A percentile compares a stretch with the other conserved stretches of the same genome.
phyloP scores from a whole-genome alignment of 73 alveolate genomes.

The Symbiodinium pilosum region DNA sequence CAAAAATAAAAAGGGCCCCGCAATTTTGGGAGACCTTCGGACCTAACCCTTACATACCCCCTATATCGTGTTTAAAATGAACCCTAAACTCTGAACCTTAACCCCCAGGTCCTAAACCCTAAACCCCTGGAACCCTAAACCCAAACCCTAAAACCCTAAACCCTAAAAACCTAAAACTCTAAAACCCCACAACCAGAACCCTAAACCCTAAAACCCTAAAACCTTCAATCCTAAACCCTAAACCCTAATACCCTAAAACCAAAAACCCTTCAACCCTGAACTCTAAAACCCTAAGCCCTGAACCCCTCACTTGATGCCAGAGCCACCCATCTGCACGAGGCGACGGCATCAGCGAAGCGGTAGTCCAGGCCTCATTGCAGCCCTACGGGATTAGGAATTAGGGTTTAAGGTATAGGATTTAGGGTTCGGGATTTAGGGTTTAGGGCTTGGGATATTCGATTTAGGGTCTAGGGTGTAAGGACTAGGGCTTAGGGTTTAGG shows the following conservation, averaged over 20 bases:
- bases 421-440: no score
- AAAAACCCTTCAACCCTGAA: no score
- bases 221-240: not conserved
- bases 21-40: no score
- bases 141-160: not conserved
- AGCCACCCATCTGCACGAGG: not conserved
- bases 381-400: no score
- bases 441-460: not conserved
- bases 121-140: no score
- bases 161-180: not conserved
- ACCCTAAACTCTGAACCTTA: no score
- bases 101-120: no score
- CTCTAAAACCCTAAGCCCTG: not conserved
- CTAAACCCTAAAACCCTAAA: not conserved
- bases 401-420: no score
- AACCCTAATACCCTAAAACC: not conserved
- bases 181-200: not conserved
- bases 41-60: no score
- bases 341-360: not conserved
- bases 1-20: no score
- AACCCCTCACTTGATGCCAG: not conserved
- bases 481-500: not conserved
- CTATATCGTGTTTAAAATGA: no score
- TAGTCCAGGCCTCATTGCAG: not conserved
- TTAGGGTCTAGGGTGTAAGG: not conserved